Evolutionary conservation across 768 basidiomycete species (phyloP).

Genomic region (Rhodosporidiobolus odoratus): DNA sequence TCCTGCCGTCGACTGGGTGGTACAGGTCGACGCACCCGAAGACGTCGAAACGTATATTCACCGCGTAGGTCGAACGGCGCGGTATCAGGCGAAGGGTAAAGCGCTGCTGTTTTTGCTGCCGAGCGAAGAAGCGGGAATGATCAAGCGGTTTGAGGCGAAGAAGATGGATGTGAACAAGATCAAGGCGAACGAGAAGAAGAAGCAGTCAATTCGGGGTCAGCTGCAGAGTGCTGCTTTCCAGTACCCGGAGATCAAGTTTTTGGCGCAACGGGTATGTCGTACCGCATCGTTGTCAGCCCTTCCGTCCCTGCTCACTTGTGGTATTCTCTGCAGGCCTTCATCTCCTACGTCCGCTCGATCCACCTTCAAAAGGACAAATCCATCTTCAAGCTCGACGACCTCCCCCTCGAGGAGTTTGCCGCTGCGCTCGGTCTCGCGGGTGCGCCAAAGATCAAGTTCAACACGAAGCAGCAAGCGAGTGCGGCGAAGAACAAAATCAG

Average conservation of each 20-base stretch:
- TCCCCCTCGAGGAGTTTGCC: conserved; percentile 78
- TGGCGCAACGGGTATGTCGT: conserved; percentile 75
- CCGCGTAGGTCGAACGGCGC: conserved; percentile 87
- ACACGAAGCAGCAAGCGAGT: conserved; percentile 61
- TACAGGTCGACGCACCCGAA: conserved; percentile 93
- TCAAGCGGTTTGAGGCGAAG: conserved; percentile 63
- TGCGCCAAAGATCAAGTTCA: conserved; percentile 89
- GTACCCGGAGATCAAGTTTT: conserved; percentile 93
- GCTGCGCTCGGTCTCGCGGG: conserved; percentile 88
- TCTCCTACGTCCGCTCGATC: conserved; percentile 89
- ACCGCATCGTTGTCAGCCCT: neutral
- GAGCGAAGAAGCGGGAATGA: conserved; percentile 90
- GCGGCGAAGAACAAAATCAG: conserved; percentile 69
- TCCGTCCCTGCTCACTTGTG: neutral
- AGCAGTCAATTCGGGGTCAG: conserved; percentile 69
- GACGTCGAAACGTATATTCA: conserved; percentile 98
- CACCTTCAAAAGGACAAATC: conserved; percentile 89
- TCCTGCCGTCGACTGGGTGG: conserved; percentile 91
- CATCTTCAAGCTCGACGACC: conserved; percentile 75
- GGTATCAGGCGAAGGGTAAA: conserved; percentile 86
- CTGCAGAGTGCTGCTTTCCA: conserved; percentile 89
- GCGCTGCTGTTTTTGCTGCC: conserved; percentile 75
- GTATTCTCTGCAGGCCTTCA: conserved; percentile 64
- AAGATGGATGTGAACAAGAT: conserved; percentile 64
- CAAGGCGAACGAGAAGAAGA: conserved; percentile 83